Evolutionary conservation across 148 eudicot genomes (phyloP), one percentile per base, ranked within the genome.

Genomic region (Chenopodium album): DNA sequence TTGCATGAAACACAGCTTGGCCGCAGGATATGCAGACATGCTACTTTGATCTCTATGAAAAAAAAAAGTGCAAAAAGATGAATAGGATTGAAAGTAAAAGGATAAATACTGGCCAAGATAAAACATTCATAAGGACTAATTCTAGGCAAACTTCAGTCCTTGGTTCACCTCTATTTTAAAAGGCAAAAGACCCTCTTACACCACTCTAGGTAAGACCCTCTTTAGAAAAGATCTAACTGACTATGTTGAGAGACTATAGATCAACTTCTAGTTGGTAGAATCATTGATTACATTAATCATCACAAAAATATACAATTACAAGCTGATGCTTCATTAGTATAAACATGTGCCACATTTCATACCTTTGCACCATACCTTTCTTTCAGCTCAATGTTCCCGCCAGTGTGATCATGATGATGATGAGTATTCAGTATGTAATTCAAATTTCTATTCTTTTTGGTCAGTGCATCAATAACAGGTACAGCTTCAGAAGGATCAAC

Each of bases 351-450:
- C 62, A 80, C 31, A 76, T 32, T 71, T 23, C 90, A 79, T 92
- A 94, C 98, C 98, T 94, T 94, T 84, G 98, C 98, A 64, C 97
- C 98, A 46, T 92, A 94, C 92, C 89, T 92, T 84, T 83, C 93
- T 91, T 94, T 94, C 80, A 94, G 79, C 85, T 94, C 97, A 88
- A 84, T 76, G 84, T 94, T 94, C 70, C 96, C 98, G 75, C 96
- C 98, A 84, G 98, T 94, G 84, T 94, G 98, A 90, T 94, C 97
- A 83, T 84, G 71, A 84, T 94, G 97, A 87, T 94, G 98, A 90
- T 94, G 98, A 82, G 98, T 94, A 75, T 94, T 94, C 62, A 94
- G 77, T 60, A 94, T 94, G 85, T 94, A 94, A 71, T 88, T 92
- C 81, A 94, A 85, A 77, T 91, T 94, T 75, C 87, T 82, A 75